These are phyloP conservation scores for Taiozyma onychis DNA, from an alignment of 1,139 yeast species.

Conservation along the genomic window DNA sequence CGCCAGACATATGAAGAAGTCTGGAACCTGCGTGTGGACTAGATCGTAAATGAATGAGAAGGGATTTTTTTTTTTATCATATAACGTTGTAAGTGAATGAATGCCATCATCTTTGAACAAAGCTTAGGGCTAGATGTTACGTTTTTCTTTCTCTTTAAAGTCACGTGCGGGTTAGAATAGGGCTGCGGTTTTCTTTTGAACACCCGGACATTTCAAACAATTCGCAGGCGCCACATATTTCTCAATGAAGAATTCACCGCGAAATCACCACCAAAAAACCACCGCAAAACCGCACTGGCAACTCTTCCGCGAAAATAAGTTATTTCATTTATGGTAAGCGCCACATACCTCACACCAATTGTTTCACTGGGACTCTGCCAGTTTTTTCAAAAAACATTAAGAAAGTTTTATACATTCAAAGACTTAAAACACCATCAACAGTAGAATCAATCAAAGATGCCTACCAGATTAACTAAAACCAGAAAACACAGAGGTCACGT, in stretches of 20 bases:
- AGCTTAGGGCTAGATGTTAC: too few relatives aligned
- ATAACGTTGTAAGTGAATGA: not conserved
- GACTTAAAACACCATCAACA: conserved; percentile 8
- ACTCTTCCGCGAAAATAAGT: too few relatives aligned
- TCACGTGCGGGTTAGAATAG: too few relatives aligned
- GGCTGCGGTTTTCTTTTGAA: not conserved
- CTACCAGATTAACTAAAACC: conserved; percentile 99
- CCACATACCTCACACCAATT: not conserved
- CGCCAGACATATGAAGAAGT: conserved; percentile 52
- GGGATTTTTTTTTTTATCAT: not conserved
- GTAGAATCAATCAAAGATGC: conserved; percentile 52
- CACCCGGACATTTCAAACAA: not conserved
- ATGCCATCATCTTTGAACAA: too few relatives aligned
- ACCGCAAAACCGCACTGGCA: too few relatives aligned
- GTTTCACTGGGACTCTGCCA: conserved; percentile 5
- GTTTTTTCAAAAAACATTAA: not conserved
- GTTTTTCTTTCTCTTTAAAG: not conserved
- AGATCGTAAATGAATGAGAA: not conserved
- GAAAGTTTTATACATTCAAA: not conserved
- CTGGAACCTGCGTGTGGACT: conserved; percentile 38
- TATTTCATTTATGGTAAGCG: conserved; percentile 2
- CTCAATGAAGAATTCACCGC: not conserved
- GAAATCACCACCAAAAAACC: not conserved
- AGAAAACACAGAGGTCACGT: conserved; percentile 99
- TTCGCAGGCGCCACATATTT: not conserved